A percentile compares a stretch with the other conserved stretches of the same genome.
Conservation (phyloP, 176 grass and related monocot genomes). For the Zoysia pacifica region DNA sequence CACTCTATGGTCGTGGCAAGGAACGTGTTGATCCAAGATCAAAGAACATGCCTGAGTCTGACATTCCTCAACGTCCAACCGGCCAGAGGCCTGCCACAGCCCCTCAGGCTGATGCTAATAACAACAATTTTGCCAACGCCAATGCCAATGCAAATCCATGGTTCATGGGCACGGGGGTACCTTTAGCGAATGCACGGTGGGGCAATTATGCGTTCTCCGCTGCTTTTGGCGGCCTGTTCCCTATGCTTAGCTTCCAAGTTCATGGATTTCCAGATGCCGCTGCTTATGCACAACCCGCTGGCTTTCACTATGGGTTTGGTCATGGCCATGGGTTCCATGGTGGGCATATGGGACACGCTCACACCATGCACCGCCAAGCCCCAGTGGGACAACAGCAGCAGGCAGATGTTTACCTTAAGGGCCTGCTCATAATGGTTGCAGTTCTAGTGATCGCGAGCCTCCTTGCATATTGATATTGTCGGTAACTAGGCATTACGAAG, state of each 20-base stretch:
- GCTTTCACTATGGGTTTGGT: conserved; percentile 79
- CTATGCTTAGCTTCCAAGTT: conserved; percentile 88
- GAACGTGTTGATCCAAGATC: conserved; percentile 81
- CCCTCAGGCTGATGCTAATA: conserved; percentile 59
- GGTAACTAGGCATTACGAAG: not conserved
- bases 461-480: conserved; percentile 49
- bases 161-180: conserved; percentile 57
- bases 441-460: conserved; percentile 78
- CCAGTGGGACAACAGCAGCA: conserved; percentile 70
- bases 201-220: conserved; percentile 83
- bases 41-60: conserved; percentile 60
- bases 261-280: conserved; percentile 69
- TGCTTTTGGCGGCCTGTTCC: conserved; percentile 79
- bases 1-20: conserved; percentile 86
- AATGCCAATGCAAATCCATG: conserved; percentile 59
- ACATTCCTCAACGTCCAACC: conserved; percentile 79
- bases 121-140: conserved; percentile 47
- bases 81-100: conserved; percentile 81
- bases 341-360: conserved; percentile 47
- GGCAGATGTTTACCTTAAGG: conserved; percentile 77
- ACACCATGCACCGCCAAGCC: conserved; percentile 48
- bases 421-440: conserved; percentile 62
- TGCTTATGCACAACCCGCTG: conserved; percentile 63
- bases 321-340: conserved; percentile 75
- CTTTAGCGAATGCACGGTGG: conserved; percentile 48